Evolutionary conservation across 1,139 yeast species (phyloP), one percentile per base, ranked within the genome.

Genomic region (Kodamaea plutei): DNA sequence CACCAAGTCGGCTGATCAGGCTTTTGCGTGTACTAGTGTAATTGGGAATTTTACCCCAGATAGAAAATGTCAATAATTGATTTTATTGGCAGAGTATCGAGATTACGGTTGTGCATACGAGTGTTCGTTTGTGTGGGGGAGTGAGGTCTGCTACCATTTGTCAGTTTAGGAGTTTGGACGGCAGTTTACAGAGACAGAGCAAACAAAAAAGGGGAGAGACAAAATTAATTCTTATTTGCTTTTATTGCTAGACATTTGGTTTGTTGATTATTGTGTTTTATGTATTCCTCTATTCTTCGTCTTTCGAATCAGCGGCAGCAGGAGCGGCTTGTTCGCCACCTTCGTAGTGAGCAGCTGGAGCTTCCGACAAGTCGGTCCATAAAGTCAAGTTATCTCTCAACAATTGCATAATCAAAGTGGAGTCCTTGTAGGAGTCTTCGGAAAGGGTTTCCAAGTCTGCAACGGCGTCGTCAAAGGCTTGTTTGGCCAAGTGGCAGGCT

Each of bases 381-480:
- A 89, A 80, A 50, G 97, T 89, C 70, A 91, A 77, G 78, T 91
- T 91, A 70, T 91, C 97, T 71, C 96, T 84, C 65, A 91, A 79
- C 65, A 91, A 79, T 77, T 91, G 97, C 97, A 91, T 91, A 60
- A 91, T 91, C 64, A 91, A 79, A 50, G 97, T 89, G 43, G 96
- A 88, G 66, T 91, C 98, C 70, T 89, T 89, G 79, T 89, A 89
- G 46, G 96, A 85, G 69, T 91, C 97, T 72, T 91, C 97, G 31
- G 96, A 84, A 57, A 91, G 76, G 47, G 96, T 85, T 70, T 91
- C 97, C 61, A 91, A 79, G 70, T 91, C 98, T 48, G 97, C 96
- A 61, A 91, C 94, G 43, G 98, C 98, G 59, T 91, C 98, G 61
- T 91, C 97, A 52, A 91, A 91, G 31, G 98, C 97, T 73, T 89